Percentiles rank a stretch among this genome's conserved stretches.
Evolutionary conservation across 2,329 filamentous ascomycete genomes (phyloP).

Genomic region (Penicillium nordicum): DNA sequence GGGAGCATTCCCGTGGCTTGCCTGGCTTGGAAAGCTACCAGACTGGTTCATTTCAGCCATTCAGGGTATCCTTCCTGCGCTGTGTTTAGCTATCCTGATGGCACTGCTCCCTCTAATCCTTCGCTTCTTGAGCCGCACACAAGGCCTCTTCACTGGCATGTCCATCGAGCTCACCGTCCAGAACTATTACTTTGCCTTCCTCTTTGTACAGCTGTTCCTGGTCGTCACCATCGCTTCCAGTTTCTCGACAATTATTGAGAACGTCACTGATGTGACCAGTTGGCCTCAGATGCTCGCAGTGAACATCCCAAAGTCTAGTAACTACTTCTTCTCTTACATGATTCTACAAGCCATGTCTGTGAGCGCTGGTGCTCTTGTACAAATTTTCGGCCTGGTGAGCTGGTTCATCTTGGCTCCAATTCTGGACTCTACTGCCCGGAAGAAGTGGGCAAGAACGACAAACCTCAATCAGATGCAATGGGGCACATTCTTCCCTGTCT

Average conservation of each 20-base stretch:
- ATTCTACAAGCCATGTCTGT: slow-evolving; percentile 88
- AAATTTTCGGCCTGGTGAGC: slow-evolving; percentile 71
- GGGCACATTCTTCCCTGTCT: slow-evolving; percentile 93
- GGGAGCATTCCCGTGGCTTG: slow-evolving; percentile 62
- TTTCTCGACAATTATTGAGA: slow-evolving; percentile 62
- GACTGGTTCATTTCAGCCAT: slow-evolving; percentile 62
- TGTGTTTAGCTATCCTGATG: slow-evolving; percentile 72
- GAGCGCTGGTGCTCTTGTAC: slow-evolving; percentile 82
- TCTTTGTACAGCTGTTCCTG: slow-evolving; percentile 92
- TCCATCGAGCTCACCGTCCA: slow-evolving; percentile 80
- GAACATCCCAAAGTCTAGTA: slow-evolving; percentile 80
- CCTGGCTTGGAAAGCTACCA: slow-evolving; percentile 64
- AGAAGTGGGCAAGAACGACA: slow-evolving; percentile 85
- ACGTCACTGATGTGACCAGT: slow-evolving; percentile 64
- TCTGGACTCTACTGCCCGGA: slow-evolving; percentile 73
- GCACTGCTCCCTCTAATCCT: slow-evolving; percentile 78
- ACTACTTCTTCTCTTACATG: slow-evolving; percentile 99
- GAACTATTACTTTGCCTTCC: slow-evolving; percentile 85
- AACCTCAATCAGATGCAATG: slow-evolving; percentile 74
- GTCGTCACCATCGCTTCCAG: slow-evolving; percentile 83
- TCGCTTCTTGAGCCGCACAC: slow-evolving; percentile 65
- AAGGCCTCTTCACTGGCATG: slow-evolving; percentile 79
- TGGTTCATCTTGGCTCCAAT: slow-evolving; percentile 81
- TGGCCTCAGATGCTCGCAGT: slow-evolving; percentile 69
- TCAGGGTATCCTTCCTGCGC: slow-evolving; percentile 80